phyloP scores from a whole-genome alignment of 139 green algal species.

The Tetradesmus obliquus region DNA sequence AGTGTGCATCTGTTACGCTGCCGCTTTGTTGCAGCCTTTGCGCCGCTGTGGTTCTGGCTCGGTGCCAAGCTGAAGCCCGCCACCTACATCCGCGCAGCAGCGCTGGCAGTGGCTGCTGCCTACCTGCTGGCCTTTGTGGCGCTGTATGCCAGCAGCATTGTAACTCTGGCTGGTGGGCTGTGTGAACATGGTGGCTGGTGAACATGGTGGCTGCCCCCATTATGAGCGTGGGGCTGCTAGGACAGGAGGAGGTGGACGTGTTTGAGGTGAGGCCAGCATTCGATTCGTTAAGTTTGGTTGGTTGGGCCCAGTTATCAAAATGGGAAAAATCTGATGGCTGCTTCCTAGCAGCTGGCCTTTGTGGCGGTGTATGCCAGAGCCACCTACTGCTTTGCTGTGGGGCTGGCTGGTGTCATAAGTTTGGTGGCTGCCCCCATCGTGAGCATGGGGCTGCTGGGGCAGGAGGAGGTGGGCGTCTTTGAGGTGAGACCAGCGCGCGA shows the following conservation, averaged over 20 bases:
- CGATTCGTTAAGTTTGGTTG: too few relatives aligned
- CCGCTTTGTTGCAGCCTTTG: background rate
- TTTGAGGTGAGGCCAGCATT: constrained; percentile 15
- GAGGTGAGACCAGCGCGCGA: too few relatives aligned
- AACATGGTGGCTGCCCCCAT: background rate
- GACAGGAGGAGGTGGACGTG: constrained; percentile 4
- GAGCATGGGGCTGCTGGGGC: background rate
- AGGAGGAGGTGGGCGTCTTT: constrained; percentile 14
- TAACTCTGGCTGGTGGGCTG: background rate
- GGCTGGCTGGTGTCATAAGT: background rate
- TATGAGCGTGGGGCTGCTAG: background rate
- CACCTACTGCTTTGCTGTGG: background rate
- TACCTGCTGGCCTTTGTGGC: too few relatives aligned
- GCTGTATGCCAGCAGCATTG: too few relatives aligned
- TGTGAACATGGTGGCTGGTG: background rate
- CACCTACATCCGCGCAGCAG: background rate
- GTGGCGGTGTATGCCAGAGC: too few relatives aligned
- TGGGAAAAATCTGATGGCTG: too few relatives aligned
- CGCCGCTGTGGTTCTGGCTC: background rate
- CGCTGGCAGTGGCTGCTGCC: background rate
- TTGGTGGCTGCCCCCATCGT: background rate
- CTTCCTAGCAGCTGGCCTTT: too few relatives aligned
- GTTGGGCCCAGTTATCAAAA: too few relatives aligned
- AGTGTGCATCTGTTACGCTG: too few relatives aligned
- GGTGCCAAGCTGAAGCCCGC: background rate